Evolutionary conservation across 1,284 basidiomycete genomes (phyloP).

Genomic region (Trametes hirsuta): DNA sequence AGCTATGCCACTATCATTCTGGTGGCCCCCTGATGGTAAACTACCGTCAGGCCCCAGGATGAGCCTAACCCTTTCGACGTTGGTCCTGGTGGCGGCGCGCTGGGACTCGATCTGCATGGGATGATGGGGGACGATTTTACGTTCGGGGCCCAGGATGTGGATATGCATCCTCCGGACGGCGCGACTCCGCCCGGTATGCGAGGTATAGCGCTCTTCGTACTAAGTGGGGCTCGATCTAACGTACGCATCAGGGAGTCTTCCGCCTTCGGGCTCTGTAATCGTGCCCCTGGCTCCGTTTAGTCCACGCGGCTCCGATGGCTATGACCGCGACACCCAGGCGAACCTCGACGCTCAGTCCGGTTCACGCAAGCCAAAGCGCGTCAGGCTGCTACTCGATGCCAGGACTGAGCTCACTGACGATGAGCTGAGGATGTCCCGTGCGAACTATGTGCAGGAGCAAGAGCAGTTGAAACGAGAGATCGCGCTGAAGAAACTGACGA

Average conservation of each 20-base stretch:
- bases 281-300: conserved; percentile 30
- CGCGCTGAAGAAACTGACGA: conserved; percentile 57
- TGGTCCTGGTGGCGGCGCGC: neutral
- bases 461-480: conserved; percentile 52
- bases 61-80: conserved; percentile 8
- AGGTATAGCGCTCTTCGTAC: neutral
- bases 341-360: conserved; percentile 41
- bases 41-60: neutral
- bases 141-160: conserved; percentile 19
- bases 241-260: conserved; percentile 5
- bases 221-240: neutral
- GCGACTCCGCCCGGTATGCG: neutral
- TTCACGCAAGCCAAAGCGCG: conserved; percentile 39
- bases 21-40: neutral
- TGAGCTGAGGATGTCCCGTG: conserved; percentile 73
- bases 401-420: conserved; percentile 79
- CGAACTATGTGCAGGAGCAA: conserved; percentile 69
- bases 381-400: conserved; percentile 52
- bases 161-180: conserved; percentile 5
- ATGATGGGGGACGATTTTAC: conserved; percentile 26
- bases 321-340: conserved; percentile 1
- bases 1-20: neutral
- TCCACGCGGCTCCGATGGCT: conserved; percentile 17
- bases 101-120: conserved; percentile 11
- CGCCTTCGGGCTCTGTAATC: conserved; percentile 27